Conservation (phyloP, 768 basidiomycete species). For the Leucocoprinus leucothites region DNA sequence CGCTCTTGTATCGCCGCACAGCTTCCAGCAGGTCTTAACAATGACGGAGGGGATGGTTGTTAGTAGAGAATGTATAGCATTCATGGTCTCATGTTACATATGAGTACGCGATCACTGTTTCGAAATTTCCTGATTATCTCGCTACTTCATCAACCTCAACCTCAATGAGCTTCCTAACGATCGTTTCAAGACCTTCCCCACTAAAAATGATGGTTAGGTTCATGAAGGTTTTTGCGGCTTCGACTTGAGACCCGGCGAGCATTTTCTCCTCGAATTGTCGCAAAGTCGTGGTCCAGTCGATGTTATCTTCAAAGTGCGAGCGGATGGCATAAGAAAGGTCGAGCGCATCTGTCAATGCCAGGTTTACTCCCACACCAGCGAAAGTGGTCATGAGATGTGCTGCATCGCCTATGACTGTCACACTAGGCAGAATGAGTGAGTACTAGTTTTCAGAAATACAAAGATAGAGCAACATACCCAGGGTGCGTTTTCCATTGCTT, state of each 20-base stretch:
- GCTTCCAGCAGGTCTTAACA: conserved; percentile 20
- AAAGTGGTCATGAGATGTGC: conserved; percentile 25
- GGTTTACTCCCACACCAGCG: conserved; percentile 22
- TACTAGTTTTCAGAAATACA: no score
- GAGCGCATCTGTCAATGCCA: conserved; percentile 20
- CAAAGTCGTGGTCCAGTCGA: not conserved
- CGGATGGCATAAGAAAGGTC: conserved; percentile 14
- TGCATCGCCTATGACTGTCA: conserved; percentile 23
- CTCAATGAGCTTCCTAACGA: not conserved
- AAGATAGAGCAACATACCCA: not conserved
- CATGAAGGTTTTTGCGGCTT: not conserved
- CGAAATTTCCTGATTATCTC: not conserved
- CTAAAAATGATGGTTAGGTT: not conserved
- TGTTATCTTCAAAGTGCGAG: not conserved
- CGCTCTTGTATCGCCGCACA: conserved; percentile 22
- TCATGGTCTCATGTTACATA: not conserved
- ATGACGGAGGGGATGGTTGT: conserved; percentile 23
- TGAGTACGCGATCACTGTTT: not conserved
- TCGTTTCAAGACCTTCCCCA: not conserved
- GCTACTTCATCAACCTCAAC: not conserved
- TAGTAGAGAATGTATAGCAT: no score
- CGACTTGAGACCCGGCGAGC: not conserved
- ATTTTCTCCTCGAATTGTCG: conserved; percentile 7
- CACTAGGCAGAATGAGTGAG: conserved; percentile 1
- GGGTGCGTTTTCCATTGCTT: conserved; percentile 10